Evolutionary conservation across 345 rosid species (phyloP).

Genomic region (Citrus medica): DNA sequence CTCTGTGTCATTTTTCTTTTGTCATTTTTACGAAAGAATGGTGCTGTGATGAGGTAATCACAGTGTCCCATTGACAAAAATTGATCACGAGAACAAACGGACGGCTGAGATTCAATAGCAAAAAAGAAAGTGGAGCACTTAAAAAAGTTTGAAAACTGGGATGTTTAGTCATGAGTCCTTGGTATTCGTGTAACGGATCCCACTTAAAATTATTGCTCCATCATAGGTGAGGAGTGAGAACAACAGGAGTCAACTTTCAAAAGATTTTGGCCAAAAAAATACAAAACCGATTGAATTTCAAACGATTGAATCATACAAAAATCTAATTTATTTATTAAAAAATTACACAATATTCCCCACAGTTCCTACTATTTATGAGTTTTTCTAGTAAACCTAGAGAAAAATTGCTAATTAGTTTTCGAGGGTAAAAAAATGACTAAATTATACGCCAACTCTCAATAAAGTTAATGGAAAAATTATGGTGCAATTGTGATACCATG

Average conservation of each 20-base stretch:
- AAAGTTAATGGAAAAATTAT: accelerated
- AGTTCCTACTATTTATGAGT: too few relatives aligned
- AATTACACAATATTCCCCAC: too few relatives aligned
- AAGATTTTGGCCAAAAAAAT: neutral
- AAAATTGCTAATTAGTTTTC: too few relatives aligned
- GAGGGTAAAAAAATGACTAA: accelerated
- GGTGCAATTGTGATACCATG: accelerated
- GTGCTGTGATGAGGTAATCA: constrained; percentile 12
- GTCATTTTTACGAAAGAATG: constrained; percentile 8
- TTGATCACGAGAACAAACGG: neutral
- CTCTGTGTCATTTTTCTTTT: too few relatives aligned
- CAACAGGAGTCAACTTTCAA: constrained; percentile 20
- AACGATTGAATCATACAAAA: too few relatives aligned
- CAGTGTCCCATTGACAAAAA: neutral
- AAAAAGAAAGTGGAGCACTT: constrained; percentile 5
- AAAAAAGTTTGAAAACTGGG: neutral
- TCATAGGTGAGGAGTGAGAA: neutral
- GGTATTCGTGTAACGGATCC: constrained; percentile 5
- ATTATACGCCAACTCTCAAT: too few relatives aligned
- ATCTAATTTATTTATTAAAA: too few relatives aligned
- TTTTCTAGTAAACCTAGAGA: too few relatives aligned
- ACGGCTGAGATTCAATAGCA: constrained; percentile 1
- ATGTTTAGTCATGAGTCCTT: neutral
- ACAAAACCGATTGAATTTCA: too few relatives aligned
- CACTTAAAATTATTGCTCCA: constrained; percentile 8